Base-by-base conservation (phyloP, 306 rosid species). In the Calophaca sinica region DNA sequence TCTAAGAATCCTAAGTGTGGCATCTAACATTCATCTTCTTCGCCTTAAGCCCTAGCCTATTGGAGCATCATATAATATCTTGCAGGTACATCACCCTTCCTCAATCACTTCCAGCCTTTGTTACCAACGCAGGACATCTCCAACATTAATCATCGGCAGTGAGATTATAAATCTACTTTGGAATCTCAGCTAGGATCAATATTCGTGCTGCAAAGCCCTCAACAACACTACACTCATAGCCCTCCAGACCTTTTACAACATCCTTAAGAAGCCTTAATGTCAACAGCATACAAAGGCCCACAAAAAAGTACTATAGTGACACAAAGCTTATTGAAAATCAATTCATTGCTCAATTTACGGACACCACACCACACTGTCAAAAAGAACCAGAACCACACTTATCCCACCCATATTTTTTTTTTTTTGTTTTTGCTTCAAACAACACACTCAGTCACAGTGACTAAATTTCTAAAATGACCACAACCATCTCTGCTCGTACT, bases 221-320 rank as follows among this genome's bases (percentile, higher is more conserved):
- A 0, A 20, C 26, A 20, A 64, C 33, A 42, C 45, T 15, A 28
- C 69, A 68, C n/a, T 6, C 60, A 55, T 45, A 33, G 9, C 41
- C 48, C 39, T 44, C 38, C 13, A 1, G 6, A 20, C 48, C 58
- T 13, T 10, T 31, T 31, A 6, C 14, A 42, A 42, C 32, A 39
- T 42, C 36, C 58, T 26, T 2, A 14, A 52, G 66, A 64, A 74
- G 13, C 64, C 61, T 36, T 48, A 20, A 20, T 69, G 55, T n/a
- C 49, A 61, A 60, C 51, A 62, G 39, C 73, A 60, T 6, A 70
- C 15, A 29, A 59, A 71, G 48, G 41, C 51, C 51, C 39, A 62
- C 60, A 79, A 32, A 29, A 65, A 28, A 20, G 26, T 20, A 48
- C 6, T 36, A 29, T 32, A 26, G 7, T 6, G 49, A 78, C 46